Conservation (phyloP, 176 grass and related monocot species). For the Neostapfia colusana region DNA sequence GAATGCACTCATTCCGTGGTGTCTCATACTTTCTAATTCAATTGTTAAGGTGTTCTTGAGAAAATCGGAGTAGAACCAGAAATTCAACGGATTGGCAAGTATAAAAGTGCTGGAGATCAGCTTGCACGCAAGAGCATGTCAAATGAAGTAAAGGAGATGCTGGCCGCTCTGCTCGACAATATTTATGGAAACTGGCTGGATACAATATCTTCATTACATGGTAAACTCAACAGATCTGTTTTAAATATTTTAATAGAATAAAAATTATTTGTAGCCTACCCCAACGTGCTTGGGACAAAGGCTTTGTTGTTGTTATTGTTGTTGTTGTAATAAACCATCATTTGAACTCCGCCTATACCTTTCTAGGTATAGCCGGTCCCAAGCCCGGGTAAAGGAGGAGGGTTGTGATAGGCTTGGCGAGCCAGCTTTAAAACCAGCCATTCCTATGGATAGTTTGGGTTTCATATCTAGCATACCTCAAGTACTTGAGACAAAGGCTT, state of each 20-base stretch:
- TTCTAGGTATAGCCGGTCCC: too few relatives aligned
- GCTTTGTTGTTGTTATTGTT: too few relatives aligned
- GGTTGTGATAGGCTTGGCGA: too few relatives aligned
- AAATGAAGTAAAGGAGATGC: slow-evolving; percentile 91
- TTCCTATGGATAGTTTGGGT: too few relatives aligned
- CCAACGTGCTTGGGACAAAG: too few relatives aligned
- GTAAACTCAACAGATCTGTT: slow-evolving; percentile 49
- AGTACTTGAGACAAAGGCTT: too few relatives aligned
- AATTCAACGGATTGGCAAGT: slow-evolving; percentile 85
- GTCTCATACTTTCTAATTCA: slow-evolving; percentile 37
- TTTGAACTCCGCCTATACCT: too few relatives aligned
- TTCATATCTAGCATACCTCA: too few relatives aligned
- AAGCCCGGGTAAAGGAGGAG: too few relatives aligned
- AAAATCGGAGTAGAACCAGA: slow-evolving; percentile 87
- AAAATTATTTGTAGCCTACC: too few relatives aligned
- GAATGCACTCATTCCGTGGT: slow-evolving; percentile 25
- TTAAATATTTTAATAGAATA: slow-evolving; percentile 31
- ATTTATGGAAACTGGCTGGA: slow-evolving; percentile 96
- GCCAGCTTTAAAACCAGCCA: too few relatives aligned
- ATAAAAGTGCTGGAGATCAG: slow-evolving; percentile 90
- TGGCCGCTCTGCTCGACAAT: slow-evolving; percentile 74
- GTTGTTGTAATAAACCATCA: too few relatives aligned
- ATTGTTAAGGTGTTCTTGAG: slow-evolving; percentile 64
- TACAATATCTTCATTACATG: slow-evolving; percentile 74
- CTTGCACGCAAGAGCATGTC: slow-evolving; percentile 74